Conservation (phyloP, 2,329 filamentous ascomycete genomes). For the Ophiosphaerella herpotricha region DNA sequence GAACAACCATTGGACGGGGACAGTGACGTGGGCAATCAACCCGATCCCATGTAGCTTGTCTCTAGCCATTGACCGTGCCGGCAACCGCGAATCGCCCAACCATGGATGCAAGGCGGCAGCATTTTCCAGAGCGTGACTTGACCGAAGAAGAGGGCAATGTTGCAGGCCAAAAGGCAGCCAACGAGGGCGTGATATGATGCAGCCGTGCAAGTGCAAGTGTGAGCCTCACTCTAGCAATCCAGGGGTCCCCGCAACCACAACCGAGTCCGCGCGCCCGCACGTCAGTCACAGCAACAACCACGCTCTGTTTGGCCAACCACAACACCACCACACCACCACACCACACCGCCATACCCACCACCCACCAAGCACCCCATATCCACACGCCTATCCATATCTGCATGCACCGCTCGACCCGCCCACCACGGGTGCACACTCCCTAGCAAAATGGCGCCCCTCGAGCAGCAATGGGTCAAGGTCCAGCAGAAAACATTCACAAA, state of each 20-base stretch:
- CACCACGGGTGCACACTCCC: constrained; percentile 34
- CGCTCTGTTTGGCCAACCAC: constrained; percentile 36
- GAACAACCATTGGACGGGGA: constrained; percentile 59
- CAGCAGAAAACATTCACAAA: constrained; percentile 99
- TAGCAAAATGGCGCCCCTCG: constrained; percentile 52
- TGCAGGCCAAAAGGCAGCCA: constrained; percentile 6
- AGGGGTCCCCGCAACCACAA: constrained; percentile 31
- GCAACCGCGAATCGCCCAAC: constrained; percentile 17
- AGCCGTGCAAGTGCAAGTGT: not conserved
- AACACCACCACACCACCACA: constrained; percentile 24
- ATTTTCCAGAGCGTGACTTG: too few relatives aligned
- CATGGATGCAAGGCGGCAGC: not conserved
- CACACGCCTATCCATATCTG: constrained; percentile 29
- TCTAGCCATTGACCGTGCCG: constrained; percentile 25
- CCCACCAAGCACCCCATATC: constrained; percentile 19
- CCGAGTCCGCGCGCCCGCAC: constrained; percentile 30
- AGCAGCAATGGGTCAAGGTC: constrained; percentile 72
- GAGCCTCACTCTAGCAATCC: constrained; percentile 16
- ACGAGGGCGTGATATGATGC: constrained; percentile 12
- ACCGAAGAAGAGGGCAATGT: constrained; percentile 11
- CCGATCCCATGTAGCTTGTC: not conserved
- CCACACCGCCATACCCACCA: too few relatives aligned
- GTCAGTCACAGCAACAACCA: constrained; percentile 10
- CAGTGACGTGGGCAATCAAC: constrained; percentile 38
- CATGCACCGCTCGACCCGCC: constrained; percentile 13